Percentiles rank a stretch among this genome's conserved stretches.
phyloP scores from a whole-genome alignment of 768 basidiomycete species.

The Sporobolomyces pararoseus region DNA sequence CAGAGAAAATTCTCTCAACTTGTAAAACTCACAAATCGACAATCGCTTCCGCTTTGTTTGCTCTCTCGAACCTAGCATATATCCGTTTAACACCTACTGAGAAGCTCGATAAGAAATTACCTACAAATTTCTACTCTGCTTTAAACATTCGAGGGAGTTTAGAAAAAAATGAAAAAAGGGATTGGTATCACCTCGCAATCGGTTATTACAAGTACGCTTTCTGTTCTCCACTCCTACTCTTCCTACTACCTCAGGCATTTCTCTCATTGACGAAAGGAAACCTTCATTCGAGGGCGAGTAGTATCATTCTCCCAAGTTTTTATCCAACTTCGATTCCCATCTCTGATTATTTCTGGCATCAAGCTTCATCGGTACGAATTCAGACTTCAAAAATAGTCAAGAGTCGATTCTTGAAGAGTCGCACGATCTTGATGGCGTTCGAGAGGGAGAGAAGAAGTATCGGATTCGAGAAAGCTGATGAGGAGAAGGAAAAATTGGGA shows the following conservation, averaged over 20 bases:
- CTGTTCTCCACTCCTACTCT: neutral
- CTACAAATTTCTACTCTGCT: conserved; percentile 78
- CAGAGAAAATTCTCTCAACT: conserved; percentile 62
- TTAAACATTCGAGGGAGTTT: conserved; percentile 68
- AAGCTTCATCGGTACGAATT: conserved; percentile 63
- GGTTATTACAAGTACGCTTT: conserved; percentile 35
- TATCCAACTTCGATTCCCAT: conserved; percentile 45
- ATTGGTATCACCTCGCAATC: conserved; percentile 39
- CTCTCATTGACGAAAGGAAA: too few species aligned
- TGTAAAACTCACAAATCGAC: conserved; percentile 71
- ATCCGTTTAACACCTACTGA: conserved; percentile 52
- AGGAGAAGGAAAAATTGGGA: conserved; percentile 48
- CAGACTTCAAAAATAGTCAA: conserved; percentile 68
- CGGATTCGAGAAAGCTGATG: conserved; percentile 71
- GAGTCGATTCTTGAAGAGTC: conserved; percentile 60
- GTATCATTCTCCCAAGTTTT: conserved; percentile 72
- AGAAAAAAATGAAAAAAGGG: conserved; percentile 27
- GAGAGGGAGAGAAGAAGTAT: conserved; percentile 62
- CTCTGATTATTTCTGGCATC: conserved; percentile 64
- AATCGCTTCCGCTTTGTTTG: conserved; percentile 70
- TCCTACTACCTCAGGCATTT: neutral
- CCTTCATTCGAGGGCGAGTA: conserved; percentile 51
- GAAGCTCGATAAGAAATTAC: conserved; percentile 6
- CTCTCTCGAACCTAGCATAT: conserved; percentile 73
- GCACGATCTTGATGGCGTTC: conserved; percentile 63